These are phyloP conservation scores for Aspergillus caelatus DNA, from an alignment of 2,329 filamentous ascomycete species.

Conservation along the genomic window DNA sequence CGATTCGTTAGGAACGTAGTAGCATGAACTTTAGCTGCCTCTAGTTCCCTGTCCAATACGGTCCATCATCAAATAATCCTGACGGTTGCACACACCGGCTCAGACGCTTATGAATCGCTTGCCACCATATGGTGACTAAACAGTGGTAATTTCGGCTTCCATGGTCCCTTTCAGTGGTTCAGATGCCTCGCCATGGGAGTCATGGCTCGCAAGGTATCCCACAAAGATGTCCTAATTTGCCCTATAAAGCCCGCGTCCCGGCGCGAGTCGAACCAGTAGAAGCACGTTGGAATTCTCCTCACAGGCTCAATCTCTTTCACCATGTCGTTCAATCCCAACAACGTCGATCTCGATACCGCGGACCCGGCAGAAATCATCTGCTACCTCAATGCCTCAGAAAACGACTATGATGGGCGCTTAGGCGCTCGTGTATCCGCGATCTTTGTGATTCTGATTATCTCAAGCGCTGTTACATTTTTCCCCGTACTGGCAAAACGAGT, in stretches of 20 bases:
- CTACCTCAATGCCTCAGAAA: conserved; percentile 49
- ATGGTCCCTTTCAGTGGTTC: neutral
- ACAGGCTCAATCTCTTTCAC: neutral
- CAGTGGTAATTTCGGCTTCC: neutral
- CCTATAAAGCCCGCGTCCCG: neutral
- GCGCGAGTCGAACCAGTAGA: neutral
- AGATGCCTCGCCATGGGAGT: neutral
- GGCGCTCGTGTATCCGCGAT: conserved; percentile 48
- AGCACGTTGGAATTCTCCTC: too few species aligned
- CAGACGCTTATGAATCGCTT: neutral
- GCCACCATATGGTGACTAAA: neutral
- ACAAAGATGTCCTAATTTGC: neutral
- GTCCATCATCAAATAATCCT: neutral
- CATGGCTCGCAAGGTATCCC: neutral
- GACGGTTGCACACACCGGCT: neutral
- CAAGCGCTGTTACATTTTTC: conserved; percentile 48
- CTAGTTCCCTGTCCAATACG: neutral
- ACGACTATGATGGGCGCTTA: conserved; percentile 58
- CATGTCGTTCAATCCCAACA: conserved; percentile 40
- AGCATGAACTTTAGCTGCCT: neutral
- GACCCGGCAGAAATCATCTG: conserved; percentile 53
- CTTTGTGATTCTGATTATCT: conserved; percentile 49
- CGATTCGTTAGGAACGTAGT: neutral
- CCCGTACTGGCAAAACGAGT: conserved; percentile 49
- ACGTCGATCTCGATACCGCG: conserved; percentile 48